A percentile compares a stretch with the other conserved stretches of the same genome.
Conservation (phyloP, 2,329 filamentous ascomycete genomes). For the Clonostachys sp. region DNA sequence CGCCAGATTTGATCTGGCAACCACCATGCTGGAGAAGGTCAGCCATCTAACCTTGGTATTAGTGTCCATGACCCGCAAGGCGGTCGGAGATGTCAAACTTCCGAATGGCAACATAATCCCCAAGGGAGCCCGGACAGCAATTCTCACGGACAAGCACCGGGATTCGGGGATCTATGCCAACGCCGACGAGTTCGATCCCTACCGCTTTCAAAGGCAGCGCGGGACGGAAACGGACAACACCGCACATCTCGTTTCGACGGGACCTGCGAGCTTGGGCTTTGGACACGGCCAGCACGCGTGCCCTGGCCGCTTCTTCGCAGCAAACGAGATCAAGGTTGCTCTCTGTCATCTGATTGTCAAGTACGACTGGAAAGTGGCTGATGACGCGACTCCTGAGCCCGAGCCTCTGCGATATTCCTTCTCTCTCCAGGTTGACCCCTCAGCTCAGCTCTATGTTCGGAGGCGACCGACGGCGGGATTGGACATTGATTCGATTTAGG, state of each 20-base stretch:
- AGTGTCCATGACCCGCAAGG: constrained; percentile 4
- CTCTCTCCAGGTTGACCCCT: no score
- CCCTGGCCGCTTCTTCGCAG: constrained; percentile 35
- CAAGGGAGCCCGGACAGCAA: constrained; percentile 10
- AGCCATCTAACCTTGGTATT: constrained; percentile 1
- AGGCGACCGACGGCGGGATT: no score
- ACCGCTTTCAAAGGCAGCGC: constrained; percentile 18
- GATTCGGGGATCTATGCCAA: constrained; percentile 13
- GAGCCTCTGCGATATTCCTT: no score
- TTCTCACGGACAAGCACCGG: constrained; percentile 4
- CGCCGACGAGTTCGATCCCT: constrained; percentile 15
- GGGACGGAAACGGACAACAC: constrained; percentile 10
- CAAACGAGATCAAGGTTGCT: constrained; percentile 29
- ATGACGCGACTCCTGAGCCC: no score
- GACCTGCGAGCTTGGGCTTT: constrained; percentile 19
- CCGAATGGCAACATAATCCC: constrained; percentile 12
- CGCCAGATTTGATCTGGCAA: background rate
- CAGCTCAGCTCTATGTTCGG: no score
- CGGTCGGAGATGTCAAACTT: constrained; percentile 1
- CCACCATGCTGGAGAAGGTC: constrained; percentile 28
- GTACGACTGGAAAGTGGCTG: constrained; percentile 14
- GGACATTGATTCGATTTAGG: no score
- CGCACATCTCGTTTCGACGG: constrained; percentile 25
- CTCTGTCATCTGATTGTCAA: constrained; percentile 18
- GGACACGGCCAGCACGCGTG: constrained; percentile 35